Evolutionary conservation across 331 rosid genomes (phyloP).

Genomic region (Malus hybrid): DNA sequence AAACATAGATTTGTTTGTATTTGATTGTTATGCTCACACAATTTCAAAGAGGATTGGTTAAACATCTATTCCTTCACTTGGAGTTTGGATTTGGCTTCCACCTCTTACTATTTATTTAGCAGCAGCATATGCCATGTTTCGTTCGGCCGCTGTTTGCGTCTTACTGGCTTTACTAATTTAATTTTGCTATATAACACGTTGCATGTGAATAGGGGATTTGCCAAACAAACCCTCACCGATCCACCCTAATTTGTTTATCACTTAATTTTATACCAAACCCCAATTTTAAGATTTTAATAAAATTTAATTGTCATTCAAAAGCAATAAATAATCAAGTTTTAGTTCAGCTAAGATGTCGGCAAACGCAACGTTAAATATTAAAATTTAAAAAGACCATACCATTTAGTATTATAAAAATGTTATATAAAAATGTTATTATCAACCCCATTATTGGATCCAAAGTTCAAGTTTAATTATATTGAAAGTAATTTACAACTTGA

Average conservation of each 20-base stretch:
- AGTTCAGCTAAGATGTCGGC: not conserved
- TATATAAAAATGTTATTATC: no score
- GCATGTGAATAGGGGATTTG: not conserved
- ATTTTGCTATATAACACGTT: not conserved
- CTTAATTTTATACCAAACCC: not conserved
- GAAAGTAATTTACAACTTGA: no score
- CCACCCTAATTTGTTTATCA: no score
- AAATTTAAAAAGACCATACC: not conserved
- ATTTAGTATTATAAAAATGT: no score
- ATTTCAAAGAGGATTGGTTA: not conserved
- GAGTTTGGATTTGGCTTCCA: not conserved
- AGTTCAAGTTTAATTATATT: no score
- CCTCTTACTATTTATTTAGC: not conserved
- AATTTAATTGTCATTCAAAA: no score
- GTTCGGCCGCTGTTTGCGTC: not conserved
- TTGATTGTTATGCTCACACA: not conserved
- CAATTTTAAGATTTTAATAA: no score
- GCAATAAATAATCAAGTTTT: not conserved
- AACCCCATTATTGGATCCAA: not conserved
- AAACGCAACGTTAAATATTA: not conserved
- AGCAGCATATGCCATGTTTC: constrained; percentile 1
- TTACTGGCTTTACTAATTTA: not conserved
- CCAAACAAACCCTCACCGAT: not conserved
- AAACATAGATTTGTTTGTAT: constrained; percentile 9
- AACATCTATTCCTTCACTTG: not conserved